Evolutionary conservation across 2,329 filamentous ascomycete species (phyloP).

Genomic region (Coleophoma eucalyptorum): DNA sequence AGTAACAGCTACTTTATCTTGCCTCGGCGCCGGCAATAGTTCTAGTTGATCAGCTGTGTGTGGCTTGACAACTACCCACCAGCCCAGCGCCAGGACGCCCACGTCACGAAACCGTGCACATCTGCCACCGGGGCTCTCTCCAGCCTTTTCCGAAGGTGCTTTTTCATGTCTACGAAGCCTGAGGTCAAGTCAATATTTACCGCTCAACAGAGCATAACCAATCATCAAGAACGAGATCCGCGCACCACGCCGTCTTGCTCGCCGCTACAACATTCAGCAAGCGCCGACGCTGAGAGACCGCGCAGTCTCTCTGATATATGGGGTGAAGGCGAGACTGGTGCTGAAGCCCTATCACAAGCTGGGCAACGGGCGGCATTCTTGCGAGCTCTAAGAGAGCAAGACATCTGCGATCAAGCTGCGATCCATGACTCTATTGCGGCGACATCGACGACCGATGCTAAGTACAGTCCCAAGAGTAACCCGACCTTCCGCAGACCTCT

Average conservation of each 20-base stretch:
- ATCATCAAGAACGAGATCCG: constrained; percentile 4
- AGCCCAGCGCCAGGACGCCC: too few species aligned
- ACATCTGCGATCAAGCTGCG: too few species aligned
- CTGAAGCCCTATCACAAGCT: not conserved
- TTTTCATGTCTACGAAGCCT: constrained; percentile 10
- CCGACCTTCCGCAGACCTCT: not conserved
- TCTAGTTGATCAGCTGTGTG: too few species aligned
- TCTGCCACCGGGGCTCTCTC: too few species aligned
- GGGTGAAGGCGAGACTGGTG: not conserved
- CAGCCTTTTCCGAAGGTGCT: too few species aligned
- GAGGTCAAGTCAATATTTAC: constrained; percentile 20
- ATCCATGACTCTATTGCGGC: too few species aligned
- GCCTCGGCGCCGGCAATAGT: too few species aligned
- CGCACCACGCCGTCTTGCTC: not conserved
- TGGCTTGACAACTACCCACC: too few species aligned
- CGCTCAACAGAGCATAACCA: constrained; percentile 13
- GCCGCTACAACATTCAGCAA: not conserved
- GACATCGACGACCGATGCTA: too few species aligned
- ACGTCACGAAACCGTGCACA: too few species aligned
- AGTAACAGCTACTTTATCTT: too few species aligned
- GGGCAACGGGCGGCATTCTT: not conserved
- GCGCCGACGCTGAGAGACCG: not conserved
- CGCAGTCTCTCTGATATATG: not conserved
- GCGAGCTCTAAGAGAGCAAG: not conserved
- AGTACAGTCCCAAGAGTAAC: too few species aligned